Conservation (phyloP, 2,329 filamentous ascomycete species). For the Sclerotiophoma versabilis region DNA sequence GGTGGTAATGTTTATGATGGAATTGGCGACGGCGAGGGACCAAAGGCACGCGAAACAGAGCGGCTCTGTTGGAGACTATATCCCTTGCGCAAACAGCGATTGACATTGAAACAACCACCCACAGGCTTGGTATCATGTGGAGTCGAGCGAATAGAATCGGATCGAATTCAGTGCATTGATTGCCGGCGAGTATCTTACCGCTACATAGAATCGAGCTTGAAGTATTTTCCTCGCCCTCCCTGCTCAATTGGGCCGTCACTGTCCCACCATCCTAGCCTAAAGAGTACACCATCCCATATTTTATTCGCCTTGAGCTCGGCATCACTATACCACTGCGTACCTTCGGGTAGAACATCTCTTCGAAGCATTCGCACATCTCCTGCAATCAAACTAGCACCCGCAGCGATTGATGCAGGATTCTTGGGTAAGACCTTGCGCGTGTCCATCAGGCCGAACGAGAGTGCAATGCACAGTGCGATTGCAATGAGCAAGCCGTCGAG, state of each 20-base stretch:
- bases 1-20: not conserved
- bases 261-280: slow-evolving; percentile 3
- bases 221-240: not conserved
- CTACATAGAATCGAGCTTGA: not conserved
- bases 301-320: not conserved
- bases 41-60: too few relatives aligned
- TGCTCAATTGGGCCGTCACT: not conserved
- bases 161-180: too few relatives aligned
- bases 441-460: not conserved
- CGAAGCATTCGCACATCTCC: not conserved
- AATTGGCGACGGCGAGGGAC: too few relatives aligned
- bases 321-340: slow-evolving; percentile 1
- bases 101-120: too few relatives aligned
- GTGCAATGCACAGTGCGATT: not conserved
- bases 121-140: too few relatives aligned
- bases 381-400: not conserved
- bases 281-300: not conserved
- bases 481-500: not conserved
- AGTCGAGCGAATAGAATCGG: too few relatives aligned
- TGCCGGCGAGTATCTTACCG: not conserved
- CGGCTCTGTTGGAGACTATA: too few relatives aligned
- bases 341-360: not conserved
- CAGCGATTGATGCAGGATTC: slow-evolving; percentile 1
- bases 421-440: not conserved
- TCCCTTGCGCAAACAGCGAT: too few relatives aligned